Conservation (phyloP, 352 stramenopile genomes). For the Elongisporangium anandrum region DNA sequence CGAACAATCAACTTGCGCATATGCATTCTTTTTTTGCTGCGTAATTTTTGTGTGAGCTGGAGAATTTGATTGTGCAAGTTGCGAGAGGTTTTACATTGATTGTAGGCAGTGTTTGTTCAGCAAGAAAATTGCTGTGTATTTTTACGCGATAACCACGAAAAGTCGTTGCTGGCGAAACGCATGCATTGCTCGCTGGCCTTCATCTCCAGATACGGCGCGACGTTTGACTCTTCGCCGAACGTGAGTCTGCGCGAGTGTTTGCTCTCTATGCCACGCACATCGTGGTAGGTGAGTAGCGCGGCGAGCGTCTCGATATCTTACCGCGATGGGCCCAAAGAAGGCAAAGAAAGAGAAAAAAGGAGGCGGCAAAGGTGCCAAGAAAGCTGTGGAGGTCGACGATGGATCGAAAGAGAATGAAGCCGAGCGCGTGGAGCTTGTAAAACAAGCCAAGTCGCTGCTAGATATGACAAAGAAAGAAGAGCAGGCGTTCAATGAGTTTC, state of each 20-base stretch:
- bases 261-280: neutral
- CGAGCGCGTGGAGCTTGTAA: constrained; percentile 67
- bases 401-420: constrained; percentile 54
- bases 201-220: constrained; percentile 5
- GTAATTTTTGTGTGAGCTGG: too few species aligned
- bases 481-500: constrained; percentile 93
- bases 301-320: neutral
- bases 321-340: constrained; percentile 62
- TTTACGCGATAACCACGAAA: neutral
- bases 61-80: too few species aligned
- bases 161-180: neutral
- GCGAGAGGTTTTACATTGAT: neutral
- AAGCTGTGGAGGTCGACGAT: constrained; percentile 46
- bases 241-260: neutral
- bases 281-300: neutral
- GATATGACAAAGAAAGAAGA: constrained; percentile 89
- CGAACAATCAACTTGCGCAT: neutral
- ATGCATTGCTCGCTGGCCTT: neutral
- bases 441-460: constrained; percentile 69
- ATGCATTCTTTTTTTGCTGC: too few species aligned
- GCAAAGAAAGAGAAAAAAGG: constrained; percentile 52
- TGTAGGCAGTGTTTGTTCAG: neutral
- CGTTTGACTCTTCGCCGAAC: neutral
- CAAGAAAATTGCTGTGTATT: neutral
- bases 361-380: constrained; percentile 45